Evolutionary conservation across 192 early-diverging fungal species (phyloP).

Genomic region (Umbelopsis sp.): DNA sequence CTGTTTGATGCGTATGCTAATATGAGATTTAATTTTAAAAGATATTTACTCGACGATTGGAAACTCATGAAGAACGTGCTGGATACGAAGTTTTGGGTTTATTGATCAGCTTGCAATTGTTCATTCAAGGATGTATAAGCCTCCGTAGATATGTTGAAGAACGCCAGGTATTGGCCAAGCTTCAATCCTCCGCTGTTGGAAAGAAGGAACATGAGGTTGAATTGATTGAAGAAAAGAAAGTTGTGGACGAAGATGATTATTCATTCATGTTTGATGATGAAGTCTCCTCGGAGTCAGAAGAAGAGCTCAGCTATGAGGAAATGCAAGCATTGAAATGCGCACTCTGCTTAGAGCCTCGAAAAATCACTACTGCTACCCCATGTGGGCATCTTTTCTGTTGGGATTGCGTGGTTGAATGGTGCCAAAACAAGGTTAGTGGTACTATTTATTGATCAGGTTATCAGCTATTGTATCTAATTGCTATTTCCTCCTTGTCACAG

Average conservation of each 20-base stretch:
- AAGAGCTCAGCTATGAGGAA: slow-evolving; percentile 35
- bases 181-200: slow-evolving; percentile 25
- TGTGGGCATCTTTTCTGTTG: slow-evolving; percentile 98
- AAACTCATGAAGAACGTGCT: slow-evolving; percentile 67
- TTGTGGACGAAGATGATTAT: slow-evolving; percentile 31
- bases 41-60: slow-evolving; percentile 77
- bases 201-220: slow-evolving; percentile 5
- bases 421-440: slow-evolving; percentile 74
- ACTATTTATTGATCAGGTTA: neutral
- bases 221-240: slow-evolving; percentile 10
- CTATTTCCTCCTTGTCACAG: slow-evolving; percentile 37
- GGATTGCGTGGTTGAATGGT: slow-evolving; percentile 93
- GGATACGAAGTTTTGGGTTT: slow-evolving; percentile 89
- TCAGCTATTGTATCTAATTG: slow-evolving; percentile 22
- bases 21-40: slow-evolving; percentile 20
- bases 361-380: slow-evolving; percentile 78
- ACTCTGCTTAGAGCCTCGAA: slow-evolving; percentile 80
- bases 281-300: neutral
- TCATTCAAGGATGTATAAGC: slow-evolving; percentile 58
- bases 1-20: neutral
- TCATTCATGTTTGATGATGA: slow-evolving; percentile 36
- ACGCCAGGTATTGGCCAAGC: slow-evolving; percentile 30
- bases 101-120: slow-evolving; percentile 75
- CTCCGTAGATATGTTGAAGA: slow-evolving; percentile 34
- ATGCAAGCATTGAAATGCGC: slow-evolving; percentile 74